Percentiles rank a stretch among this genome's conserved stretches.
These are phyloP conservation scores for Limonium bicolor DNA, from an alignment of 148 eudicot genomes.

Conservation along the genomic window DNA sequence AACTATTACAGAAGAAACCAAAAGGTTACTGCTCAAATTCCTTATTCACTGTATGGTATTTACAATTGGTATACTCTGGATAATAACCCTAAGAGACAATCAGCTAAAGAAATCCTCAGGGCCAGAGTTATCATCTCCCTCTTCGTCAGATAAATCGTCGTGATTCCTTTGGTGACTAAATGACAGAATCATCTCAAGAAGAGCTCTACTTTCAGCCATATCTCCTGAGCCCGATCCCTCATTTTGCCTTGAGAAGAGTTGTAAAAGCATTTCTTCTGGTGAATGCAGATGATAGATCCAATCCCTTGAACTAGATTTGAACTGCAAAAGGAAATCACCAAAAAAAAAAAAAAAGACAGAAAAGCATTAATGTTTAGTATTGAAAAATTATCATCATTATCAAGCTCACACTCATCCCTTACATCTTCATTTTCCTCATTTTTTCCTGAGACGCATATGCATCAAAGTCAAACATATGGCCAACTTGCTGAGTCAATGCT, in stretches of 20 bases:
- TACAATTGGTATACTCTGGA: too few relatives aligned
- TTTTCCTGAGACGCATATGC: slow-evolving; percentile 3
- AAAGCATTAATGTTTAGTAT: slow-evolving; percentile 14
- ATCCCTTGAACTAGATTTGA: slow-evolving; percentile 32
- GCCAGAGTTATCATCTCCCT: slow-evolving; percentile 25
- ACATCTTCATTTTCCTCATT: slow-evolving; percentile 4
- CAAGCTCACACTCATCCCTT: slow-evolving; percentile 7
- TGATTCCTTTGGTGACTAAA: slow-evolving; percentile 19
- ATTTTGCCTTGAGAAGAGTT: slow-evolving; percentile 33
- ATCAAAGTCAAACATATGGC: slow-evolving; percentile 1
- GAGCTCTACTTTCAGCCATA: slow-evolving; percentile 22
- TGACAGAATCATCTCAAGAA: slow-evolving; percentile 37
- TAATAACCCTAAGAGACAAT: too few relatives aligned
- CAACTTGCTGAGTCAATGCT: not conserved
- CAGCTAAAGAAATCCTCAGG: slow-evolving; percentile 33
- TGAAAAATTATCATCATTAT: slow-evolving; percentile 6
- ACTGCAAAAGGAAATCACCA: slow-evolving; percentile 44
- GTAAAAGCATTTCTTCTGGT: slow-evolving; percentile 47
- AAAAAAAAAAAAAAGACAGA: slow-evolving; percentile 20
- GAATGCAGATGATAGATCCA: slow-evolving; percentile 40
- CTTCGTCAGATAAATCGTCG: slow-evolving; percentile 26
- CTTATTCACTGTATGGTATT: too few relatives aligned
- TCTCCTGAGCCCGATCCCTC: slow-evolving; percentile 19
- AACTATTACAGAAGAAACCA: too few relatives aligned
- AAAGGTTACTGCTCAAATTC: too few relatives aligned